phyloP scores from a whole-genome alignment of 805 yeast species.

The Candida montana region DNA sequence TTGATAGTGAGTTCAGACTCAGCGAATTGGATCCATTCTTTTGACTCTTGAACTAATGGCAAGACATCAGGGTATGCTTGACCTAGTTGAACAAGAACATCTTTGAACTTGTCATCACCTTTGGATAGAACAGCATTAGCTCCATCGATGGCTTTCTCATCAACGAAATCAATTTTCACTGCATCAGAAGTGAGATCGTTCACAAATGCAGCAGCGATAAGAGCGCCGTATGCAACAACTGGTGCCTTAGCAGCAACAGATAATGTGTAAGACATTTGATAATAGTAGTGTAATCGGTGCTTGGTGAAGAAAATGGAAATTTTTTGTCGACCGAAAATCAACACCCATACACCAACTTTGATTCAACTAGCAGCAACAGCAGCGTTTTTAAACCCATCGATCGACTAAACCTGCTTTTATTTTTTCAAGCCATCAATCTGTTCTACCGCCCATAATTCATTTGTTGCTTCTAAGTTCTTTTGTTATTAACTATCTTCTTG shows the following conservation, averaged over 20 bases:
- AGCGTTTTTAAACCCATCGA: no score
- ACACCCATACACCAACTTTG: no score
- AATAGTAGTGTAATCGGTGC: no score
- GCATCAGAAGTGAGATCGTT: constrained; percentile 47
- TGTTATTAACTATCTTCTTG: no score
- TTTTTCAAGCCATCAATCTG: no score
- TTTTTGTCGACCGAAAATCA: no score
- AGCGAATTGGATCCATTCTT: constrained; percentile 65
- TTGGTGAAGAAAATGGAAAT: neutral
- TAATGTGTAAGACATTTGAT: constrained; percentile 39
- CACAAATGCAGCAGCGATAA: constrained; percentile 73
- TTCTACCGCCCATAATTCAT: no score
- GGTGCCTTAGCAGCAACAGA: constrained; percentile 85
- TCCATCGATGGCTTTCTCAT: constrained; percentile 59
- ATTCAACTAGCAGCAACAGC: no score
- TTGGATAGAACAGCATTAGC: constrained; percentile 35
- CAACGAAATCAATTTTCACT: constrained; percentile 60
- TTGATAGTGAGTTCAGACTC: constrained; percentile 64
- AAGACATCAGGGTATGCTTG: constrained; percentile 45
- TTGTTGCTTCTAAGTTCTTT: no score
- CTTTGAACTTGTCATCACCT: constrained; percentile 30
- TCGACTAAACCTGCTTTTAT: no score
- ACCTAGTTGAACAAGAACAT: constrained; percentile 46
- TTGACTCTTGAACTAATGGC: constrained; percentile 31
- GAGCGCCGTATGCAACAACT: constrained; percentile 68